Evolutionary conservation across 495 filamentous ascomycete species (phyloP), one percentile per base, ranked within the genome.

Genomic region (Aspergillus bridgeri): DNA sequence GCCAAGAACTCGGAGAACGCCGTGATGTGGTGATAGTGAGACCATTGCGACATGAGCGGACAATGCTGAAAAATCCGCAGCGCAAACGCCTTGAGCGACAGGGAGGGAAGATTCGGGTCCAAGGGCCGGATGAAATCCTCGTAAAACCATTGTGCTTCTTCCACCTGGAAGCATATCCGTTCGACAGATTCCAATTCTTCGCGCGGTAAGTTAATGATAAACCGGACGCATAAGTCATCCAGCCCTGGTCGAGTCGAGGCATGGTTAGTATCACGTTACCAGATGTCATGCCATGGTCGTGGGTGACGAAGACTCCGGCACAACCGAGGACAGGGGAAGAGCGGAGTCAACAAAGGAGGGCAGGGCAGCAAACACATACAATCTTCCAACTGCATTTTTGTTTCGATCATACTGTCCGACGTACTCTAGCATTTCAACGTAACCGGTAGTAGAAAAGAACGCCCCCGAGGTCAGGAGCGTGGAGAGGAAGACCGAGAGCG

Each of bases 61-160:
- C 92, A 96, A 67, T 96, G 92, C 54, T 90, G 85, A 67, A 98
- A 96, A 60, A 98, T 94, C 60, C 87, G 86, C 43, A 91, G 75
- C 58, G 86, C 90, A 71, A 98, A 98, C 24, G 77, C 82, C 48
- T 89, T 85, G 9, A 98, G 82, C 38, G 85, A 85, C 72, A 98
- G 84, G 2, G 88, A 90, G 6, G 95, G 95, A 3, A 98, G 76
- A 29, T 80, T 79, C 8, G 91, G 91, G 67, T 96, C 90, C 53
- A 92, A 77, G 27, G 91, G 92, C 38, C 95, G 89, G 72, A 98
- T 89, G 68, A 98, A 98, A 73, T 98, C 94, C 74, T 98, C 95
- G 85, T 97, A 98, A 72, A 92, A 98, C 94, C 94, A 98, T 88
- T 98, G 94, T 67, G 94, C 94, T 68, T 97, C 95, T 73, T 98